Conservation (phyloP, 352 stramenopile genomes). For the Blastocystis sp. region DNA sequence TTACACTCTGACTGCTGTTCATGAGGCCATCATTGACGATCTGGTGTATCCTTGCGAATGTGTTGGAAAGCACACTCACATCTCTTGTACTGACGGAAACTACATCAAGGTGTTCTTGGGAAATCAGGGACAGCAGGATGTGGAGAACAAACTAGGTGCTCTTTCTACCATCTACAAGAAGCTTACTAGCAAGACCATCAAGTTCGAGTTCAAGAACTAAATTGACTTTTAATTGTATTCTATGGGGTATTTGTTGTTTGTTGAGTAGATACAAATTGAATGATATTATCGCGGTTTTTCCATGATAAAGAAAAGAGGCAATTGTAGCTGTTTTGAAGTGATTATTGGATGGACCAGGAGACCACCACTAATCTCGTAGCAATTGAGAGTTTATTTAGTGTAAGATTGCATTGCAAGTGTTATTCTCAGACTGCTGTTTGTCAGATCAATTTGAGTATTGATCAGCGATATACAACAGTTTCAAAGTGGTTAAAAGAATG, state of each 20-base stretch:
- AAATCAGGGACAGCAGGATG: conserved; percentile 94
- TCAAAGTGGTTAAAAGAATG: conserved; percentile 19
- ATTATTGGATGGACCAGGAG: not conserved
- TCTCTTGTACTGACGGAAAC: conserved; percentile 90
- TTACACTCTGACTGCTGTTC: conserved; percentile 92
- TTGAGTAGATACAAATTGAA: not conserved
- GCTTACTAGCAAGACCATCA: conserved; percentile 98
- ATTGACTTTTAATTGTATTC: not conserved
- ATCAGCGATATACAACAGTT: not conserved
- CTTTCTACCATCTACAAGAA: conserved; percentile 97
- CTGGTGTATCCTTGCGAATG: conserved; percentile 98
- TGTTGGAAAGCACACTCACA: conserved; percentile 94
- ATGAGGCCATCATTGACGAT: conserved; percentile 95
- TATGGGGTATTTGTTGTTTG: not conserved
- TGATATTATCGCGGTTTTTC: not conserved
- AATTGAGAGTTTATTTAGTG: conserved; percentile 38
- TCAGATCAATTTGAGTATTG: conserved; percentile 40
- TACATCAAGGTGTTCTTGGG: conserved; percentile 95
- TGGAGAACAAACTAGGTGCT: conserved; percentile 96
- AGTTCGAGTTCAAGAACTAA: conserved; percentile 83
- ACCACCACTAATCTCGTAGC: conserved; percentile 5
- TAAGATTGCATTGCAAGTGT: not conserved
- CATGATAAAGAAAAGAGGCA: not conserved
- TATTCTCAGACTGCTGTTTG: conserved; percentile 5
- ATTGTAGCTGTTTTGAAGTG: not conserved